Conservation (phyloP, 805 yeast genomes). For the Candida morakotiae region DNA sequence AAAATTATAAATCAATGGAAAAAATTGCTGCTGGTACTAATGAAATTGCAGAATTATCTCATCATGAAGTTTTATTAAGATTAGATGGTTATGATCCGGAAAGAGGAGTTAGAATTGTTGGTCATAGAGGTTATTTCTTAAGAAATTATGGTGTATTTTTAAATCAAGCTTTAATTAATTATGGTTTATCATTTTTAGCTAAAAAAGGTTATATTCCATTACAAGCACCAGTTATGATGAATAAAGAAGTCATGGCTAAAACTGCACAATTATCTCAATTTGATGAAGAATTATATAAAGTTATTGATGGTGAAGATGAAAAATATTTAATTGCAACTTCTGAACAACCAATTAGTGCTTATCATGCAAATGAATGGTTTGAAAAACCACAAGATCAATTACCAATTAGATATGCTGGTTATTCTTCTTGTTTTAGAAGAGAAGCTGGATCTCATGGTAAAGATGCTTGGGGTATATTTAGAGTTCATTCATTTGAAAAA, state of each 20-base stretch:
- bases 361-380: constrained; percentile 97
- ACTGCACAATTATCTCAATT: constrained; percentile 98
- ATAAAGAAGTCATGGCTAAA: constrained; percentile 98
- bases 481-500: constrained; percentile 98
- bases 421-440: constrained; percentile 97
- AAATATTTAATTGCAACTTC: constrained; percentile 97
- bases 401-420: constrained; percentile 96
- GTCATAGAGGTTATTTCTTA: constrained; percentile 97
- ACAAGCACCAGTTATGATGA: constrained; percentile 99
- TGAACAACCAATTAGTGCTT: constrained; percentile 98
- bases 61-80: constrained; percentile 91
- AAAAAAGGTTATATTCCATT: constrained; percentile 78
- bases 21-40: constrained; percentile 75
- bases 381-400: constrained; percentile 95
- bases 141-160: constrained; percentile 94
- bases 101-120: constrained; percentile 95
- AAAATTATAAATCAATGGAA: constrained; percentile 54
- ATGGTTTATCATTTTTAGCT: constrained; percentile 83
- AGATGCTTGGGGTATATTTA: constrained; percentile 99
- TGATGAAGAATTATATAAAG: constrained; percentile 97
- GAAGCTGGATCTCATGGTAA: constrained; percentile 99
- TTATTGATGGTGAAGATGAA: constrained; percentile 94
- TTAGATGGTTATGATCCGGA: constrained; percentile 98
- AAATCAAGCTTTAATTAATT: constrained; percentile 96
- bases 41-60: constrained; percentile 75